Percentiles rank a stretch among this genome's conserved stretches.
These are phyloP conservation scores for Kondoa malvinella DNA, from an alignment of 768 basidiomycete species.

Conservation along the genomic window DNA sequence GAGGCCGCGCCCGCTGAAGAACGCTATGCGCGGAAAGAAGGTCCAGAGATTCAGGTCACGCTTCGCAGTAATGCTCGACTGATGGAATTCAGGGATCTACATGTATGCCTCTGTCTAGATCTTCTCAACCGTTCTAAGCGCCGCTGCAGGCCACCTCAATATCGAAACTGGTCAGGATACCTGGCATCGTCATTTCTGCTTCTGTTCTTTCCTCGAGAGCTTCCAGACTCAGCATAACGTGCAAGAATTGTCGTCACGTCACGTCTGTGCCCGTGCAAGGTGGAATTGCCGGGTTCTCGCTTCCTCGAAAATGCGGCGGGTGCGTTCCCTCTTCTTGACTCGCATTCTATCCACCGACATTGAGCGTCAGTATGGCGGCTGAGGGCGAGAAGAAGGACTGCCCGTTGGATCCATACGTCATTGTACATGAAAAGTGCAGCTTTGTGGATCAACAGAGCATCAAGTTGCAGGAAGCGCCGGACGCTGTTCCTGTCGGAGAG, in stretches of 20 bases:
- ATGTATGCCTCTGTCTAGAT: constrained; percentile 36
- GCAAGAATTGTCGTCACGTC: constrained; percentile 67
- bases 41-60: constrained; percentile 68
- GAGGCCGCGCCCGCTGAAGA: constrained; percentile 30
- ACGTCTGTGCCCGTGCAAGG: constrained; percentile 46
- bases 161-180: constrained; percentile 87
- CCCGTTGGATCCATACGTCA: constrained; percentile 85
- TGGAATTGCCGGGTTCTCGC: constrained; percentile 32
- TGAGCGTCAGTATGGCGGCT: constrained; percentile 37
- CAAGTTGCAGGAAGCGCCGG: constrained; percentile 95
- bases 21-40: constrained; percentile 27
- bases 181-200: constrained; percentile 94
- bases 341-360: constrained; percentile 10
- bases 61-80: constrained; percentile 80
- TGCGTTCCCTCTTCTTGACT: constrained; percentile 23
- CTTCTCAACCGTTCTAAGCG: neutral
- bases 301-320: constrained; percentile 77
- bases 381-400: constrained; percentile 87
- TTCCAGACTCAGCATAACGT: constrained; percentile 78
- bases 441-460: constrained; percentile 93
- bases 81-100: constrained; percentile 81
- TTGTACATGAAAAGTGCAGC: constrained; percentile 79
- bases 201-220: constrained; percentile 85
- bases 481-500: constrained; percentile 99
- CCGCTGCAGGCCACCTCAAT: constrained; percentile 52